Evolutionary conservation across 2,329 filamentous ascomycete species (phyloP).

Genomic region (Colletotrichum zoysiae): DNA sequence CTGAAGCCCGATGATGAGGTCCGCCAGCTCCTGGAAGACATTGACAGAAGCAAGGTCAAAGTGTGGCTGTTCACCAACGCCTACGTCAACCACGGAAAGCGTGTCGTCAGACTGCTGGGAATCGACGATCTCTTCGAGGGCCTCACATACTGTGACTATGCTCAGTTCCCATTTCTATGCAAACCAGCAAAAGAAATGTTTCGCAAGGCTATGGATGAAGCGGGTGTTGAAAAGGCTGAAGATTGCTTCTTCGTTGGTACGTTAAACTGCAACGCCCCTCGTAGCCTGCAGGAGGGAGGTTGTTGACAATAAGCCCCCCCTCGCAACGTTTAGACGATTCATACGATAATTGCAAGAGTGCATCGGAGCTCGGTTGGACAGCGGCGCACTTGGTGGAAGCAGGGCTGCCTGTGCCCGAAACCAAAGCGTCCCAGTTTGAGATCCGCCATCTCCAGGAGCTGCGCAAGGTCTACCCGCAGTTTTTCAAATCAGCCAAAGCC

Average conservation of each 20-base stretch:
- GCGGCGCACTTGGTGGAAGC: slow-evolving; percentile 88
- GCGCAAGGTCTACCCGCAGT: slow-evolving; percentile 80
- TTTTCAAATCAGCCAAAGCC: slow-evolving; percentile 74
- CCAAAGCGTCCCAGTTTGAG: slow-evolving; percentile 77
- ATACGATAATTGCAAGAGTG: slow-evolving; percentile 81
- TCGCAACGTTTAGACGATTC: slow-evolving; percentile 78
- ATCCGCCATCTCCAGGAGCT: slow-evolving; percentile 83
- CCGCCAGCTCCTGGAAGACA: slow-evolving; percentile 80
- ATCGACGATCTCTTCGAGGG: slow-evolving; percentile 94
- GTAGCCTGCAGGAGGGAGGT: no score
- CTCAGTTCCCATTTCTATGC: slow-evolving; percentile 78
- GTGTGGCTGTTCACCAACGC: slow-evolving; percentile 99
- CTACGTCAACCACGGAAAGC: slow-evolving; percentile 86
- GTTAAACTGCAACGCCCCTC: slow-evolving; percentile 49
- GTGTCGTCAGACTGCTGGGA: slow-evolving; percentile 85
- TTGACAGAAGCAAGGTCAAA: slow-evolving; percentile 86
- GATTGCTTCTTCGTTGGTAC: slow-evolving; percentile 94
- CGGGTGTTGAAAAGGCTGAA: slow-evolving; percentile 73
- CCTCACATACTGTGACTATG: slow-evolving; percentile 94
- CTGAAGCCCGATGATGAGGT: slow-evolving; percentile 83
- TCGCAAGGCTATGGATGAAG: slow-evolving; percentile 88
- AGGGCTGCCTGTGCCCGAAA: slow-evolving; percentile 71
- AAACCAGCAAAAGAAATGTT: slow-evolving; percentile 90
- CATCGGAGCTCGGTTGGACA: slow-evolving; percentile 86
- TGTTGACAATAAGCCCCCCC: background rate